These are phyloP conservation scores for Pseudocercospora ulei DNA, from an alignment of 2,329 filamentous ascomycete genomes.

Conservation along the genomic window DNA sequence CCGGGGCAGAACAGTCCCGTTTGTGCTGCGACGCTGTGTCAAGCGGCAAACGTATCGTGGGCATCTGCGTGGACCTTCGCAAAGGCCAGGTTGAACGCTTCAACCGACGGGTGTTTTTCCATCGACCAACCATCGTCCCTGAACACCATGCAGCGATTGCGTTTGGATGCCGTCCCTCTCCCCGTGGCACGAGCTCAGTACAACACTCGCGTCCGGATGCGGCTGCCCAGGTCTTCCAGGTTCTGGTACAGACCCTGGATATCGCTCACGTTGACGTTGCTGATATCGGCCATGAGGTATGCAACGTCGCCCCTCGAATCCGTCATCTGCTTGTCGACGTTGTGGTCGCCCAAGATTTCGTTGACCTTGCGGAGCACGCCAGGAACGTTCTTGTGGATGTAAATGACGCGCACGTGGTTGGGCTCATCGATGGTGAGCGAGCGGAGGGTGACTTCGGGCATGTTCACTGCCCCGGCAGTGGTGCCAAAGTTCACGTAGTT, in stretches of 20 bases:
- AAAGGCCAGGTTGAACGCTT: no score
- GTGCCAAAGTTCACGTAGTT: conserved; percentile 93
- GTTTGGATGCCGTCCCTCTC: neutral
- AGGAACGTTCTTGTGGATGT: conserved; percentile 92
- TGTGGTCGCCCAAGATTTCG: conserved; percentile 86
- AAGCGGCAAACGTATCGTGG: no score
- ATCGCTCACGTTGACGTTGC: conserved; percentile 66
- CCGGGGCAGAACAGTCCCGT: no score
- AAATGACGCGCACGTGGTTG: conserved; percentile 85
- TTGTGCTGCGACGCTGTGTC: no score
- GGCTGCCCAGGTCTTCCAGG: conserved; percentile 58
- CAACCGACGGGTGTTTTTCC: no score
- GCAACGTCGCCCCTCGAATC: conserved; percentile 89
- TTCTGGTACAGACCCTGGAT: conserved; percentile 78
- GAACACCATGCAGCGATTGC: conserved; percentile 1
- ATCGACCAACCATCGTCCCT: conserved; percentile 1
- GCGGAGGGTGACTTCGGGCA: conserved; percentile 87
- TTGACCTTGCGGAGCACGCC: conserved; percentile 93
- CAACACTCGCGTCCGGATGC: conserved; percentile 43
- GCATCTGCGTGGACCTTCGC: no score
- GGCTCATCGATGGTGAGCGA: conserved; percentile 83
- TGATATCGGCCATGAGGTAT: conserved; percentile 97
- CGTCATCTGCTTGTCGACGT: conserved; percentile 97
- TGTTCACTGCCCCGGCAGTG: conserved; percentile 84
- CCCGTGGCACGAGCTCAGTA: conserved; percentile 32